These are phyloP conservation scores for Diaporthe eres DNA, from an alignment of 2,329 filamentous ascomycete species.

Conservation along the genomic window DNA sequence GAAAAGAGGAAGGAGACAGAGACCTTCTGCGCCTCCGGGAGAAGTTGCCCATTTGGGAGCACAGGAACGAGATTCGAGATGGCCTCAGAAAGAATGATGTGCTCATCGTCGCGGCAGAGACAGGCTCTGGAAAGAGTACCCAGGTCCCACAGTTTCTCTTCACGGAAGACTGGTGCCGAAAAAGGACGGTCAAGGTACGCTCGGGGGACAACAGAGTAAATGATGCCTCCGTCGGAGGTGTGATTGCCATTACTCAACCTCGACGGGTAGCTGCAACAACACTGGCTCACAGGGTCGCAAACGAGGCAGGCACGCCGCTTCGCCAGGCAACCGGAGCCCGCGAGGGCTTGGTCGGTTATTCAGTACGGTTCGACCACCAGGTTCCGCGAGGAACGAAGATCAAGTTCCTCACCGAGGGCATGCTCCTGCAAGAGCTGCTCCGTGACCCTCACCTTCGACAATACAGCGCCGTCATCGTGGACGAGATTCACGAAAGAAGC, in stretches of 20 bases:
- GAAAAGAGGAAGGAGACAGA: conserved; percentile 32
- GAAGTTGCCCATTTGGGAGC: conserved; percentile 84
- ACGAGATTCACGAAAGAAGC: conserved; percentile 97
- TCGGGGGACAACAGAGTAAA: conserved; percentile 48
- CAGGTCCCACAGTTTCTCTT: conserved; percentile 94
- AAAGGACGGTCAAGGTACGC: conserved; percentile 66
- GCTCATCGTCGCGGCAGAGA: conserved; percentile 91
- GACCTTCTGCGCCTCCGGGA: conserved; percentile 64
- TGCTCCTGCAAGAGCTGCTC: conserved; percentile 93
- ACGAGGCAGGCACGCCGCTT: conserved; percentile 75
- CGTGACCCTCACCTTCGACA: conserved; percentile 84
- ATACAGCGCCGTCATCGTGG: conserved; percentile 92
- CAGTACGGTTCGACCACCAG: conserved; percentile 92
- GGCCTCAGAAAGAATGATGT: conserved; percentile 78
- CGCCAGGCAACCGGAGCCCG: conserved; percentile 48
- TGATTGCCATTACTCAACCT: conserved; percentile 95
- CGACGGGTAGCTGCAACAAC: conserved; percentile 94
- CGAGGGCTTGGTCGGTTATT: conserved; percentile 84
- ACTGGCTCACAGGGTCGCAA: conserved; percentile 87
- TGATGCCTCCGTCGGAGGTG: conserved; percentile 75
- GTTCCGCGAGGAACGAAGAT: conserved; percentile 86
- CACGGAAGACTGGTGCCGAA: conserved; percentile 82
- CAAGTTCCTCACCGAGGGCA: conserved; percentile 97
- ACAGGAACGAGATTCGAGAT: conserved; percentile 77
- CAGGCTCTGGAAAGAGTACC: conserved; percentile 96